phyloP scores from a whole-genome alignment of 2,329 filamentous ascomycete genomes.

The Pseudomassariella vexata region DNA sequence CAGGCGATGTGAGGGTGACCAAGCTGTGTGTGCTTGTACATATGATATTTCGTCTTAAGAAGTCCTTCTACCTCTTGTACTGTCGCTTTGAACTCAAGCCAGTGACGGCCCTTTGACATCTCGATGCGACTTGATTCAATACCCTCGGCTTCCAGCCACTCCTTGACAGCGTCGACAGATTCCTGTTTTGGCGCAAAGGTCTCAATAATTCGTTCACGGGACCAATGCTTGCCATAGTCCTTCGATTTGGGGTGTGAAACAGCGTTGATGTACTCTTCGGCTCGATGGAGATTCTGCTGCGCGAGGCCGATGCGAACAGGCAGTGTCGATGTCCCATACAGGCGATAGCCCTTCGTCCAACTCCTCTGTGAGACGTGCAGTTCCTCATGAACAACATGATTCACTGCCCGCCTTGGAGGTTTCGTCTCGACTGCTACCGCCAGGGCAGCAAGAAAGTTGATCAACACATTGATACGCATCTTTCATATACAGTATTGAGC shows the following conservation, averaged over 20 bases:
- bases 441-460: constrained; percentile 21
- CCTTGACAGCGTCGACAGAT: constrained; percentile 41
- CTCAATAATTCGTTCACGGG: constrained; percentile 32
- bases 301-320: constrained; percentile 37
- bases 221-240: constrained; percentile 43
- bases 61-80: constrained; percentile 47
- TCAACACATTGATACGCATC: constrained; percentile 16
- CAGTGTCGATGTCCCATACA: constrained; percentile 17
- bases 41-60: constrained; percentile 46
- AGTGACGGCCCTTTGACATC: constrained; percentile 44
- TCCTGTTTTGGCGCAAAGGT: constrained; percentile 37
- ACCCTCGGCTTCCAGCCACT: constrained; percentile 49
- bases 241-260: constrained; percentile 38
- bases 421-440: constrained; percentile 19
- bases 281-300: constrained; percentile 39
- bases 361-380: constrained; percentile 13
- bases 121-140: constrained; percentile 40
- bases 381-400: constrained; percentile 27
- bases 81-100: constrained; percentile 49
- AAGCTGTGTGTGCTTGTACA: constrained; percentile 36
- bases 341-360: constrained; percentile 17
- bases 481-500: constrained; percentile 4
- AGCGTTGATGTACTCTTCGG: constrained; percentile 35
- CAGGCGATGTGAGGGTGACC: constrained; percentile 32
- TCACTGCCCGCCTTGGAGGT: constrained; percentile 9